Evolutionary conservation across 176 grass and related monocot genomes (phyloP).

Genomic region (Cocos nucifera): DNA sequence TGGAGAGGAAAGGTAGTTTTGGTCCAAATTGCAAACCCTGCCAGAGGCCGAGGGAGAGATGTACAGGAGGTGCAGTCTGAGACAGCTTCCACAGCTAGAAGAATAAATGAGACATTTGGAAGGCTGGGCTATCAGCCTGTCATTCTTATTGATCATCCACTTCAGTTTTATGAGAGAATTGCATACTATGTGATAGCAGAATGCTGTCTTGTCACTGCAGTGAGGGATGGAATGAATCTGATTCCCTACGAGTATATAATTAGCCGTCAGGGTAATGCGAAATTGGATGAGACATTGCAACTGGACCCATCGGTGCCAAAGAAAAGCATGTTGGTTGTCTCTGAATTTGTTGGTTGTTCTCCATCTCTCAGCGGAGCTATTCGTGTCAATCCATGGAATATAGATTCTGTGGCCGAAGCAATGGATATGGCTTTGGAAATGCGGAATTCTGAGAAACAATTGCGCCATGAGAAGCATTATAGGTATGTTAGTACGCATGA

Average conservation of each 20-base stretch:
- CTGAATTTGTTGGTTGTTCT: slow-evolving; percentile 52
- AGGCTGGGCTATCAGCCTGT: slow-evolving; percentile 32
- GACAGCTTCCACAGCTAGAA: slow-evolving; percentile 23
- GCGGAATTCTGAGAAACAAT: slow-evolving; percentile 26
- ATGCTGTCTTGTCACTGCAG: slow-evolving; percentile 47
- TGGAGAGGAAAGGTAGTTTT: slow-evolving; percentile 44
- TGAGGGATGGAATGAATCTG: slow-evolving; percentile 56
- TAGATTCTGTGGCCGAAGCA: slow-evolving; percentile 45
- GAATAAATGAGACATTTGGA: slow-evolving; percentile 38
- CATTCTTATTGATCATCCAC: slow-evolving; percentile 31
- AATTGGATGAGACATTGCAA: slow-evolving; percentile 24
- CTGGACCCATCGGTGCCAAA: slow-evolving; percentile 11
- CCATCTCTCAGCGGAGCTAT: slow-evolving; percentile 52
- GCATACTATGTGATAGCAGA: slow-evolving; percentile 48
- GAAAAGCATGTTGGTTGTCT: slow-evolving; percentile 42
- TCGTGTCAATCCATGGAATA: slow-evolving; percentile 54
- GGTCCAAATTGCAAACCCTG: slow-evolving; percentile 46
- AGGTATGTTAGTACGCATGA: slow-evolving; percentile 50
- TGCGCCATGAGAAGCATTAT: slow-evolving; percentile 47
- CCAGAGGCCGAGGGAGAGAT: slow-evolving; percentile 34
- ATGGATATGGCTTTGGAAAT: slow-evolving; percentile 33
- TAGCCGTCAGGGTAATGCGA: slow-evolving; percentile 33
- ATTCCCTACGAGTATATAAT: slow-evolving; percentile 55
- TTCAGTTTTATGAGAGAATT: slow-evolving; percentile 49
- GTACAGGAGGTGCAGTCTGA: slow-evolving; percentile 44